A percentile compares a stretch with the other conserved stretches of the same genome.
Evolutionary conservation across 2,329 filamentous ascomycete species (phyloP).

Genomic region (Didymellaceae sp.): DNA sequence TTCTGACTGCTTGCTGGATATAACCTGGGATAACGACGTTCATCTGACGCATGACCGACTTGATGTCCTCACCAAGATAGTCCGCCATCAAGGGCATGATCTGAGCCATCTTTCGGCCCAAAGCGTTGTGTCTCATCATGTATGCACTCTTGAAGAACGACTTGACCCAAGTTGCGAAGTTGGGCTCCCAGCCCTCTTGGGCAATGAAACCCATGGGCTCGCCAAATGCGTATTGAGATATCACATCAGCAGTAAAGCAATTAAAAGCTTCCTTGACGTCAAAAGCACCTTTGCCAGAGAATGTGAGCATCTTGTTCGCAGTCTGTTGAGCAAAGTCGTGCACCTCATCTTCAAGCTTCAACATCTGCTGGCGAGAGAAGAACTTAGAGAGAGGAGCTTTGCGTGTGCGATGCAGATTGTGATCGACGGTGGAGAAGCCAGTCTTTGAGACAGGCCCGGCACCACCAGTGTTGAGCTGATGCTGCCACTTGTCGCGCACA

Average conservation of each 20-base stretch:
- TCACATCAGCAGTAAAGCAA: constrained; percentile 37
- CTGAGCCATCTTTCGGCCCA: constrained; percentile 32
- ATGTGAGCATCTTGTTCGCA: constrained; percentile 27
- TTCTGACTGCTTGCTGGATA: constrained; percentile 29
- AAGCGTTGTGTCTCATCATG: constrained; percentile 37
- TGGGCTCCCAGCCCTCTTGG: constrained; percentile 37
- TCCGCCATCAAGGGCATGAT: constrained; percentile 35
- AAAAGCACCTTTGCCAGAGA: constrained; percentile 28
- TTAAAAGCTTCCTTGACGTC: constrained; percentile 39
- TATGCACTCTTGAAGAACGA: constrained; percentile 37
- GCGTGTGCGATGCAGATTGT: constrained; percentile 43
- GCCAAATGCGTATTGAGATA: constrained; percentile 36
- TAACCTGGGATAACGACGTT: constrained; percentile 35
- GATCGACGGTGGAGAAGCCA: constrained; percentile 36
- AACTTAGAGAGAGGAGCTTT: constrained; percentile 44
- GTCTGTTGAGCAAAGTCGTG: constrained; percentile 27
- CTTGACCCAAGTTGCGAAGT: constrained; percentile 36
- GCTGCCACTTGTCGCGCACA: constrained; percentile 31
- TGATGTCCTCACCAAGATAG: constrained; percentile 36
- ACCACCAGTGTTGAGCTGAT: constrained; percentile 35
- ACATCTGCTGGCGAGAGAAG: constrained; percentile 44
- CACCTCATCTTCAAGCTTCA: constrained; percentile 34
- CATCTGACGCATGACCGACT: constrained; percentile 34
- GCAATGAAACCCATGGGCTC: constrained; percentile 38
- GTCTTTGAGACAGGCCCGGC: constrained; percentile 32